phyloP scores from a whole-genome alignment of 225 moss, liverwort and hornwort genomes.

The Sphagnum contortum region DNA sequence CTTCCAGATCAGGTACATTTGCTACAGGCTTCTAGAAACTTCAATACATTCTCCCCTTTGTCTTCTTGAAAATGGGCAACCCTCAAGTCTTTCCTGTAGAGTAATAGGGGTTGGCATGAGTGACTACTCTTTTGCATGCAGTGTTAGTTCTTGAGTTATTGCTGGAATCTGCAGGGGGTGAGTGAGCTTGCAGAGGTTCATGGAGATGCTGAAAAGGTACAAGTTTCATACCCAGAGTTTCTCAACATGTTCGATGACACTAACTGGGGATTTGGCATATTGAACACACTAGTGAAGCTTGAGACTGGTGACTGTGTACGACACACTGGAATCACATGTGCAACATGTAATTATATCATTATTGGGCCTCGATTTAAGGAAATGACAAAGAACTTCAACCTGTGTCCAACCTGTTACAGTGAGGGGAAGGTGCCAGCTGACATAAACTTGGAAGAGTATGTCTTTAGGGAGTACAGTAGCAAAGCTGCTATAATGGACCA shows the following conservation, averaged over 20 bases:
- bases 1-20: constrained; percentile 57
- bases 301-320: constrained; percentile 77
- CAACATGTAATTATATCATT: constrained; percentile 81
- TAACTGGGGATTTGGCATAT: constrained; percentile 93
- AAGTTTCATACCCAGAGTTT: constrained; percentile 84
- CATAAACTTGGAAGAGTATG: constrained; percentile 68
- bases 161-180: constrained; percentile 21
- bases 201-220: constrained; percentile 77
- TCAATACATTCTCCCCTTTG: not conserved
- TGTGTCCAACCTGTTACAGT: constrained; percentile 82
- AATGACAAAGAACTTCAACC: constrained; percentile 56
- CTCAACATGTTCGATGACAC: constrained; percentile 72
- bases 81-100: too few relatives aligned
- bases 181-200: constrained; percentile 72
- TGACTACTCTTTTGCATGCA: too few relatives aligned
- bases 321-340: constrained; percentile 73
- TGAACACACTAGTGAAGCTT: constrained; percentile 69
- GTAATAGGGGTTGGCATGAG: too few relatives aligned
- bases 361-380: constrained; percentile 91
- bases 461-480: constrained; percentile 68
- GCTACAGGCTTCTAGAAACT: not conserved
- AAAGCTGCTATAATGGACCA: constrained; percentile 46
- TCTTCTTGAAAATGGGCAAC: not conserved
- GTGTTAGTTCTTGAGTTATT: too few relatives aligned
- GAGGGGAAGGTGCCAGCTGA: constrained; percentile 83